Evolutionary conservation across 2,329 filamentous ascomycete genomes (phyloP).

Genomic region (Cytospora mali): DNA sequence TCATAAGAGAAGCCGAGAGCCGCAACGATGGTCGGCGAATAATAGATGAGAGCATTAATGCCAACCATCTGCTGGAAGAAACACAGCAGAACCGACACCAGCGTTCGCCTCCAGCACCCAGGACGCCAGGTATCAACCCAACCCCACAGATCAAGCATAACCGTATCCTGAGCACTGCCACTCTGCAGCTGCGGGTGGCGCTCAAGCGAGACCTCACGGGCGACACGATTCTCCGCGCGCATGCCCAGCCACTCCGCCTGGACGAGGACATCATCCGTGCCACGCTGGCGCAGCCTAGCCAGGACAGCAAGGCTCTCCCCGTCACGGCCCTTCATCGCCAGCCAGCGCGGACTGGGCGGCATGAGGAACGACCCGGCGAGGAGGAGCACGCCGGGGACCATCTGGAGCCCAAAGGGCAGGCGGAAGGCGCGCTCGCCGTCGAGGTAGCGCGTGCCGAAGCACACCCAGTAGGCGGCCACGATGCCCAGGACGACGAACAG

Average conservation of each 20-base stretch:
- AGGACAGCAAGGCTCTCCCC: slow-evolving; percentile 52
- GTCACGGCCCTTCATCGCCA: slow-evolving; percentile 49
- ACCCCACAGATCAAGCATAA: slow-evolving; percentile 41
- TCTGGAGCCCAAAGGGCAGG: slow-evolving; percentile 50
- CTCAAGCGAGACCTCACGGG: slow-evolving; percentile 44
- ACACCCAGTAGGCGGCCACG: slow-evolving; percentile 36
- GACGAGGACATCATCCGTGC: slow-evolving; percentile 45
- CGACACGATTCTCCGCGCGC: slow-evolving; percentile 50
- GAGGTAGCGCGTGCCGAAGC: slow-evolving; percentile 32
- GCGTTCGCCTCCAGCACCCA: slow-evolving; percentile 49
- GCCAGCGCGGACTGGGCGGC: slow-evolving; percentile 59
- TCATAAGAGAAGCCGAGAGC: slow-evolving; percentile 47
- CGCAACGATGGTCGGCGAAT: slow-evolving; percentile 49
- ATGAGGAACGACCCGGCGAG: slow-evolving; percentile 46
- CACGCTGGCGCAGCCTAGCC: slow-evolving; percentile 51
- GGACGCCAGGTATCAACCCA: slow-evolving; percentile 47
- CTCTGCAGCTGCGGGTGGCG: slow-evolving; percentile 39
- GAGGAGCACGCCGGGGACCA: slow-evolving; percentile 34
- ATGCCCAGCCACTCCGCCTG: slow-evolving; percentile 53
- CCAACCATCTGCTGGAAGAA: slow-evolving; percentile 61
- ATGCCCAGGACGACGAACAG: slow-evolving; percentile 39
- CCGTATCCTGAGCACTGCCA: slow-evolving; percentile 27
- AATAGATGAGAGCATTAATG: slow-evolving; percentile 53
- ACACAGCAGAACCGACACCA: slow-evolving; percentile 55
- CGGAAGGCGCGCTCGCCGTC: slow-evolving; percentile 37